Conservation (phyloP, 1,284 basidiomycete species). For the Leccinum angustisporum region DNA sequence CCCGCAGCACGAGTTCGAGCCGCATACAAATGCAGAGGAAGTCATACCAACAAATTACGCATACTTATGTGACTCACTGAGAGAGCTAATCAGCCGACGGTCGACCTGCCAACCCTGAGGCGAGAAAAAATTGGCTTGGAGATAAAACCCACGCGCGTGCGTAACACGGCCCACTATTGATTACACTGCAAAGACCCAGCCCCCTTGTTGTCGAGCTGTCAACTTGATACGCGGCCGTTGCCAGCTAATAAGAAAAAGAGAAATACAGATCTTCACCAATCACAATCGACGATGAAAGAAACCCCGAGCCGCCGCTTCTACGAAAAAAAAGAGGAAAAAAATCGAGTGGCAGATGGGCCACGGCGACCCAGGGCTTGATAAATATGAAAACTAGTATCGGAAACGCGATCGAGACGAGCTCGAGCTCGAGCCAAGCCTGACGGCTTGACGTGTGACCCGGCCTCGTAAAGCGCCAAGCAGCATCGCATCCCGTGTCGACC, state of each 20-base stretch:
- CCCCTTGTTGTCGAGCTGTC: background rate
- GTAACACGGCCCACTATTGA: background rate
- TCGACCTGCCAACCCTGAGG: background rate
- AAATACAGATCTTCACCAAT: slow-evolving; percentile 9
- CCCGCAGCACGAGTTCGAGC: background rate
- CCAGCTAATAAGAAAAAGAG: background rate
- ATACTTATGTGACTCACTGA: background rate
- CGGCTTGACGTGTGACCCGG: slow-evolving; percentile 1
- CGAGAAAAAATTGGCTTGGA: background rate
- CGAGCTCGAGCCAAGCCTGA: background rate
- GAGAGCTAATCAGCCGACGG: background rate
- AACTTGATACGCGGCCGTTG: background rate
- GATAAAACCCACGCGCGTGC: background rate
- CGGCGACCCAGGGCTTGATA: slow-evolving; percentile 11
- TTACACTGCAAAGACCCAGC: background rate
- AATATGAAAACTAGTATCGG: slow-evolving; percentile 22
- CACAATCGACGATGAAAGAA: slow-evolving; percentile 2
- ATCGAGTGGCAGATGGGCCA: slow-evolving; percentile 4
- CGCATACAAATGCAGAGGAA: background rate
- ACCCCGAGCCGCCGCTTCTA: background rate
- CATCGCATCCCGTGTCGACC: slow-evolving; percentile 6
- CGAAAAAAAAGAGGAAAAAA: background rate
- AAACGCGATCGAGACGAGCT: background rate
- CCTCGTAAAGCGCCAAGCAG: slow-evolving; percentile 6
- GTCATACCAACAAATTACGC: background rate